Evolutionary conservation across 768 basidiomycete genomes (phyloP).

Genomic region (Suillus bovinus): DNA sequence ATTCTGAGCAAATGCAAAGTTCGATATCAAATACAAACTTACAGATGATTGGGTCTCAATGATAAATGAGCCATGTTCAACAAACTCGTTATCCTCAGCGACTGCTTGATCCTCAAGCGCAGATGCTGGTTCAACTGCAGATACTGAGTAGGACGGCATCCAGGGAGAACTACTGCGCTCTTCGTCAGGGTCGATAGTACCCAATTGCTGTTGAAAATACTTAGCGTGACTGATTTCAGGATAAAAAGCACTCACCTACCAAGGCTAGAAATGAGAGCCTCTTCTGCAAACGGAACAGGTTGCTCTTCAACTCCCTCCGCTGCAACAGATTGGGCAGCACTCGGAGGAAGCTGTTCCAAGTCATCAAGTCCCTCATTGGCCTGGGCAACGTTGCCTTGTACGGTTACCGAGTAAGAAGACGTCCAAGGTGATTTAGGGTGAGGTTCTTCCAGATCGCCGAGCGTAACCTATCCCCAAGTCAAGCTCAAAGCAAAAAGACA

Average conservation of each 20-base stretch:
- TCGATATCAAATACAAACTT: neutral
- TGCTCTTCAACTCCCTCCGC: neutral
- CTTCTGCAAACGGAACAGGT: neutral
- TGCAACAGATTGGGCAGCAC: neutral
- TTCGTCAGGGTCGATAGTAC: neutral
- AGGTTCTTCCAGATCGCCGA: conserved; percentile 2
- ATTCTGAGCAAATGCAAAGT: neutral
- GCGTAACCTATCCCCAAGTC: neutral
- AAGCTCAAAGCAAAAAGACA: neutral
- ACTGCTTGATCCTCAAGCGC: neutral
- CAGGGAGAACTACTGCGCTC: conserved; percentile 30
- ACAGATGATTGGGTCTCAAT: neutral
- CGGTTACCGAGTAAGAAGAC: conserved; percentile 43
- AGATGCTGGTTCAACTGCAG: conserved; percentile 6
- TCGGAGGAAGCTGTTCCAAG: conserved; percentile 11
- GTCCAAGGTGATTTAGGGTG: conserved; percentile 34
- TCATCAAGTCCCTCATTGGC: conserved; percentile 8
- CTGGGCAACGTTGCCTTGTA: conserved; percentile 36
- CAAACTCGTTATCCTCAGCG: conserved; percentile 11
- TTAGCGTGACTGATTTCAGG: neutral
- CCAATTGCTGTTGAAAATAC: neutral
- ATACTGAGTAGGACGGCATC: conserved; percentile 39
- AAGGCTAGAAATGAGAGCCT: neutral
- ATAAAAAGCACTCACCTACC: neutral
- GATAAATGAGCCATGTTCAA: conserved; percentile 18